Evolutionary conservation across 2,329 filamentous ascomycete species (phyloP), one percentile per base, ranked within the genome.

Genomic region (Ascocoryne sarcoides): DNA sequence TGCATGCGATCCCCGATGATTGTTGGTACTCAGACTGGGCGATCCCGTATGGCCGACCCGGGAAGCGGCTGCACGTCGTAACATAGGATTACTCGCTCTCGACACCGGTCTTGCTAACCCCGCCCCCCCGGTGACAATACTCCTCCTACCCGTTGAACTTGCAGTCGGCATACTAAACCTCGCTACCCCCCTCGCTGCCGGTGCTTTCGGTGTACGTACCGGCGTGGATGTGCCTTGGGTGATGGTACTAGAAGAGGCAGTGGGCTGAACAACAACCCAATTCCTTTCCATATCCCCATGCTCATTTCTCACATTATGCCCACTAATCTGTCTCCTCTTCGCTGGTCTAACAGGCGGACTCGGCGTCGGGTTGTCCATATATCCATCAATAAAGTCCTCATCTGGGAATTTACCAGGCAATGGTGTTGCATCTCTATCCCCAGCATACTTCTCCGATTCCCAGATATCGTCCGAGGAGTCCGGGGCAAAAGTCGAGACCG

Each of bases 221-320:
- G 47, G 32, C 42, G 41, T 30, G n/a, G n/a, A n/a, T n/a, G n/a
- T n/a, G n/a, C n/a, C n/a, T 41, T 47, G 28, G 43, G 38, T 33
- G 36, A 51, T 32, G 10, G 40, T 40, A 5, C 42, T 45, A 2
- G 39, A 20, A 15, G 42, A 10, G n/a, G 40, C 23, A 4, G 40
- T 35, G 15, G 50, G 47, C 4, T 48, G 47, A 33, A 88, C 76
- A 47, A 88, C 68, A 19, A 88, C 79, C 83, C 83, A 88, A 61
- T 79, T 84, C 40, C 70, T 73, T 20, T 73, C 68, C 4, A 84
- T 64, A 32, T 81, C 75, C 7, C 23, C 23, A 26, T 26, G 23
- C 12, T 26, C 23, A 46, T 76, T 71, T 59, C 32, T 32, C 20
- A 31, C 40, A 3, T 67, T 64, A 14, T 67, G 64, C 1, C 56